These are phyloP conservation scores for Scytalidium lignicola DNA, from an alignment of 2,329 filamentous ascomycete species.

Conservation along the genomic window DNA sequence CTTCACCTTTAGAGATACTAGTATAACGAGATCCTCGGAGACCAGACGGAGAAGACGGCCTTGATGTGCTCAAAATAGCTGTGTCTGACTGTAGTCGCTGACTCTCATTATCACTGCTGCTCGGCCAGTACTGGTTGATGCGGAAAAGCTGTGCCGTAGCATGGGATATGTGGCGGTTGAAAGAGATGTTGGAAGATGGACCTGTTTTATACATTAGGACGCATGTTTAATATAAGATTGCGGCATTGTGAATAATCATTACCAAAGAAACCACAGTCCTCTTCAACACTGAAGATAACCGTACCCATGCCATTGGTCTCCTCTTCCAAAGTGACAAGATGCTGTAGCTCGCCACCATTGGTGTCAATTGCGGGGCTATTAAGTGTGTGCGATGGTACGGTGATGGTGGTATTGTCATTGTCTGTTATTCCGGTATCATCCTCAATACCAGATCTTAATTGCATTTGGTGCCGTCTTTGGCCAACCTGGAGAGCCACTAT, in stretches of 20 bases:
- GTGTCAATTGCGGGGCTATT: constrained; percentile 7
- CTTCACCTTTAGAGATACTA: constrained; percentile 5
- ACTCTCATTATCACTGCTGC: constrained; percentile 2
- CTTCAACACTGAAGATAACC: constrained; percentile 25
- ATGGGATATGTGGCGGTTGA: constrained; percentile 32
- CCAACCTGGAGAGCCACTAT: constrained; percentile 24
- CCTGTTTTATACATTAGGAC: constrained; percentile 17
- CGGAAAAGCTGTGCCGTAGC: constrained; percentile 16
- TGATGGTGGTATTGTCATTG: constrained; percentile 13
- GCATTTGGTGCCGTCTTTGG: constrained; percentile 28
- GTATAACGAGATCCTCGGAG: background rate
- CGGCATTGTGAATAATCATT: background rate
- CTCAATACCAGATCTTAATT: constrained; percentile 28
- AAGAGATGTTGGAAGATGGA: constrained; percentile 37
- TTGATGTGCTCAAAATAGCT: constrained; percentile 17
- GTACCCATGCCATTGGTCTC: constrained; percentile 28
- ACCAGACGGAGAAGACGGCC: constrained; percentile 16
- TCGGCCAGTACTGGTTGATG: constrained; percentile 7
- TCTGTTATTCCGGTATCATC: constrained; percentile 32
- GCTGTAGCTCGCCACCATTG: constrained; percentile 12
- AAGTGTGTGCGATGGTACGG: background rate
- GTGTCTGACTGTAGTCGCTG: constrained; percentile 1
- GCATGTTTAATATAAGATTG: background rate
- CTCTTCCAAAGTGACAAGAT: constrained; percentile 12
- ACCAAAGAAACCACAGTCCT: constrained; percentile 31